Evolutionary conservation across 208 protist genomes (phyloP), one percentile per base, ranked within the genome.

Genomic region (Acanthamoeba culbertsoni): DNA sequence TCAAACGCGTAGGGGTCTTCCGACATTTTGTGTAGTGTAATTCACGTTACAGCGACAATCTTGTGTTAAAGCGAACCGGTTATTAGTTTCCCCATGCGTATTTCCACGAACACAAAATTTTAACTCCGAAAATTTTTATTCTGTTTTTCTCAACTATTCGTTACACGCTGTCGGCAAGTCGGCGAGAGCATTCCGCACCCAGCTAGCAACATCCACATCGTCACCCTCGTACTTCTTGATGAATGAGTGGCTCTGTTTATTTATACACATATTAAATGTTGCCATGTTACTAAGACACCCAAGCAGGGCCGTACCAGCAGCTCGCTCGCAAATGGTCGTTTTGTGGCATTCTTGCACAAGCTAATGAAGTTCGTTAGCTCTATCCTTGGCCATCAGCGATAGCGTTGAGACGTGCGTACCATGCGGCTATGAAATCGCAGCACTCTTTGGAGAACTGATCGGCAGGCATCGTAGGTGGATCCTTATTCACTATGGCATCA

Each of bases 401-500:
- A 51, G 43, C 5, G 2, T 40, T 10, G n/a, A 5, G 43, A 55
- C 51, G n/a, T 18, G 28, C 77, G 26, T 75, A 92, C 86, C 86
- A 92, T 16, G 55, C 59, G 53, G 51, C 33, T 26, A 75, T 42
- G 53, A 92, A 92, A 28, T 92, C 89, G 48, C 73, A 93, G 86
- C 93, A 94, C 18, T 93, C 93, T 57, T 33, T 43, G 37, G 90
- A 94, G 71, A 92, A 94, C 57, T 33, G 63, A 37, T 90, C 51
- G 18, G 55, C 14, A 28, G 91, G 82, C 40, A 88, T 8, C 20
- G 46, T 8, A 48, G 94, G 94, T 28, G 84, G 91, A 8, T 63
- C 59, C 7, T 86, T 35, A 93, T 95, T 95, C 28, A 94, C 89
- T 3, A 95, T 95, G 55, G 37, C 71, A 40, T 94, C 94, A 48